Evolutionary conservation across 192 early-diverging fungal genomes (phyloP), one percentile per base, ranked within the genome.

Genomic region (Coemansia sp.): DNA sequence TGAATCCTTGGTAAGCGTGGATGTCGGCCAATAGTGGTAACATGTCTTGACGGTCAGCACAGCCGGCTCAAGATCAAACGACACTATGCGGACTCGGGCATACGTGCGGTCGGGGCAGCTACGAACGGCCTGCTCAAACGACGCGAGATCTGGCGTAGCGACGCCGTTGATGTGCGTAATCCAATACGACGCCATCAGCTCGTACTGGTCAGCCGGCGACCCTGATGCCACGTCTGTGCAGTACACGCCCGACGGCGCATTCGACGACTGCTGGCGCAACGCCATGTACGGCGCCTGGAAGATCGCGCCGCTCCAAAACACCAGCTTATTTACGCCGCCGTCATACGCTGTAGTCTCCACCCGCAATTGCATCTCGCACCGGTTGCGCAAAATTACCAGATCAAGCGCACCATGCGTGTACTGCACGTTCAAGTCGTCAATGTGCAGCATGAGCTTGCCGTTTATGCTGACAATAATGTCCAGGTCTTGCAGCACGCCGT

Each of bases 261-360:
- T 80, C n/a, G 83, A 73, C 4, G 89, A 83, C 67, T 89, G 88
- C 71, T 87, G 87, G 47, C 87, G 67, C 15, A 89, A 82, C 5
- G 89, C 85, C 62, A 85, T 87, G 71, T 90, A 85, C 27, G 90
- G 87, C 37, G 76, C 83, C 65, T 93, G 90, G 53, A 94, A 84
- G 19, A 89, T 64, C 0, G 90, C 92, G 11, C 94, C 94, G 24
- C 90, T 88, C 94, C 94, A 97, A 15, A 86, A 79, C 35, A 97
- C 73, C 0, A 94, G 82, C 32, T 88, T 85, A 7, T 80, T 82
- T 4, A 87, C 91, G 22, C 84, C 87, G 48, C 81, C 79, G 6
- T 83, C 82, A 35, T 79, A 64, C 57, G 82, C 70, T 5, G 83
- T 84, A 1, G 90, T 91, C 15, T 87, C 86, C 1, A 95, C 89